Conservation (phyloP, 2,329 filamentous ascomycete genomes). For the Leptoxyphium fumago region DNA sequence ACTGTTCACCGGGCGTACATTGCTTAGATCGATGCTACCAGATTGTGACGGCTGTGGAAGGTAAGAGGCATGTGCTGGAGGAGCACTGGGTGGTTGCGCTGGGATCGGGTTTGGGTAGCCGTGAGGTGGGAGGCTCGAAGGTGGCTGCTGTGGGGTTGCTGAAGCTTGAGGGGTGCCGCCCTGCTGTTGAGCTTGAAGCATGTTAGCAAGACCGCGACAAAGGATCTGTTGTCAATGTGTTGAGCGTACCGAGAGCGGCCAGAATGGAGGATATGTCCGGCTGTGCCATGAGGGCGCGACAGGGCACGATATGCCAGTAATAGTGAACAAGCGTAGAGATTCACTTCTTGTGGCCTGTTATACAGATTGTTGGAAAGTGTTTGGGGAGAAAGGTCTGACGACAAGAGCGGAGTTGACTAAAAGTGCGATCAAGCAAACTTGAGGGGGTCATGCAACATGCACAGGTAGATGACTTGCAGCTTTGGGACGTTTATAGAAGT, state of each 20-base stretch:
- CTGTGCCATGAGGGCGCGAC: constrained; percentile 25
- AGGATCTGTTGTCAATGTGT: too few relatives aligned
- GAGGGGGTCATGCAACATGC: too few relatives aligned
- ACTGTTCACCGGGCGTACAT: constrained; percentile 63
- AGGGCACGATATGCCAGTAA: too few relatives aligned
- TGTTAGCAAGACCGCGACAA: background rate
- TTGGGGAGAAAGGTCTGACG: too few relatives aligned
- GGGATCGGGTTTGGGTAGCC: constrained; percentile 10
- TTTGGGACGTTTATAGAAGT: too few relatives aligned
- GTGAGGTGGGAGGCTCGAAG: constrained; percentile 20
- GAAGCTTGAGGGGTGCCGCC: constrained; percentile 21
- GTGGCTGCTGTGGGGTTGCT: constrained; percentile 32
- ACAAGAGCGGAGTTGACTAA: too few relatives aligned
- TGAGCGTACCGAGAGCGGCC: constrained; percentile 31
- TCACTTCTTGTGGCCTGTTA: too few relatives aligned
- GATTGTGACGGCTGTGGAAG: constrained; percentile 56
- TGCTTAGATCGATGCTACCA: constrained; percentile 65
- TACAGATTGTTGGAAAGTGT: too few relatives aligned
- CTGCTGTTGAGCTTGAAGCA: constrained; percentile 27
- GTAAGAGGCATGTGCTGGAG: constrained; percentile 14
- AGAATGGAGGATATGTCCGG: constrained; percentile 37
- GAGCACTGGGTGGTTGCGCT: constrained; percentile 21
- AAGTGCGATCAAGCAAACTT: too few relatives aligned
- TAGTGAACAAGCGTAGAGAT: too few relatives aligned
- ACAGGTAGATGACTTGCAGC: too few relatives aligned